Percentiles rank a stretch among this genome's conserved stretches.
These are phyloP conservation scores for Capronia americana DNA, from an alignment of 2,329 filamentous ascomycete genomes.

Conservation along the genomic window DNA sequence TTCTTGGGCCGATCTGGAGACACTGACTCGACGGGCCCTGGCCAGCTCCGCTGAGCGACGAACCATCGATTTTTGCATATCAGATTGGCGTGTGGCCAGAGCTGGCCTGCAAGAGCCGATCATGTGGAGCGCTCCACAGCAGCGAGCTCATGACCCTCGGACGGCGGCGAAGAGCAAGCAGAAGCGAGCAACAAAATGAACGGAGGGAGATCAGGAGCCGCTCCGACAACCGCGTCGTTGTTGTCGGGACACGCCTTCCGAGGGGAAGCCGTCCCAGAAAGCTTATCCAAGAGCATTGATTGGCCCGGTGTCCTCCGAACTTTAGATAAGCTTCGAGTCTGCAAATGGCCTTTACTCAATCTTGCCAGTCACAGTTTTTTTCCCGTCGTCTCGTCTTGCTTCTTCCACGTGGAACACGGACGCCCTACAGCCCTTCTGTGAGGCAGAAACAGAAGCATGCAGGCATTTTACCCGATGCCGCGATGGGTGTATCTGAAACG, in stretches of 20 bases:
- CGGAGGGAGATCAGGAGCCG: neutral
- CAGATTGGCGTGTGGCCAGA: conserved; percentile 20
- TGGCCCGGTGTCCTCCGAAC: conserved; percentile 29
- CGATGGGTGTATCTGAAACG: too few relatives aligned
- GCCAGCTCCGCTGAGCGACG: conserved; percentile 23
- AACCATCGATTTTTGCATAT: conserved; percentile 17
- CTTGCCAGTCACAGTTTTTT: conserved; percentile 20
- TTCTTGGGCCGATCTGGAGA: neutral
- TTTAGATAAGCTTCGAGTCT: conserved; percentile 17
- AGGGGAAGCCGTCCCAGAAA: neutral
- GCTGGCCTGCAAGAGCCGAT: neutral
- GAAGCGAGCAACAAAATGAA: neutral
- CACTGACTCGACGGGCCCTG: conserved; percentile 18
- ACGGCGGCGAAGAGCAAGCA: conserved; percentile 27
- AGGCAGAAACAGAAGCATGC: neutral
- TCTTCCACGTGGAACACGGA: conserved; percentile 7
- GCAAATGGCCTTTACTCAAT: conserved; percentile 13
- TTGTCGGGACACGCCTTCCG: neutral
- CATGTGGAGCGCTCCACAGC: conserved; percentile 1
- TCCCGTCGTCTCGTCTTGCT: neutral
- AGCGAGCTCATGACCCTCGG: conserved; percentile 13
- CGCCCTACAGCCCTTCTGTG: neutral
- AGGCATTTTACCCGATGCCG: neutral
- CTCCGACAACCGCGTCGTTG: conserved; percentile 7
- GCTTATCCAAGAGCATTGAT: conserved; percentile 13